A percentile compares a stretch with the other conserved stretches of the same genome.
Evolutionary conservation across 1,284 basidiomycete species (phyloP).

Genomic region (Limonomyces culmigenus): DNA sequence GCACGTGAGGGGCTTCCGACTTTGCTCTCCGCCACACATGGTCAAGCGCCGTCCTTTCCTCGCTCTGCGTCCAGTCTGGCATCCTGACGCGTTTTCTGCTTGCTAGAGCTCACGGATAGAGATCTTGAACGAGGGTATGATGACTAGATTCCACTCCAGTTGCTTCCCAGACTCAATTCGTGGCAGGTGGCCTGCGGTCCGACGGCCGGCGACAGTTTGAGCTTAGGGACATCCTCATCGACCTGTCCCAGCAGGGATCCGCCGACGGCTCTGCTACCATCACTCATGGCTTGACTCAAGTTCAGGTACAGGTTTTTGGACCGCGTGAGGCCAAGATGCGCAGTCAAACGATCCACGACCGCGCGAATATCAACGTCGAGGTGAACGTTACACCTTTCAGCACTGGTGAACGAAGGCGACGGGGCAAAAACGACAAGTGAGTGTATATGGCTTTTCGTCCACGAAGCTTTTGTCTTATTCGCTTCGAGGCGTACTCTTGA

Average conservation of each 20-base stretch:
- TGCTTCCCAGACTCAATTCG: too few species aligned
- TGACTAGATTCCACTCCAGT: too few species aligned
- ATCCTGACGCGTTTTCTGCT: too few species aligned
- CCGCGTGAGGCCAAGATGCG: constrained; percentile 76
- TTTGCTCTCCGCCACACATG: too few species aligned
- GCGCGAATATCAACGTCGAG: constrained; percentile 76
- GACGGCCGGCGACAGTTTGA: constrained; percentile 87
- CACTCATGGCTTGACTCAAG: constrained; percentile 81
- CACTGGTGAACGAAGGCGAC: constrained; percentile 59
- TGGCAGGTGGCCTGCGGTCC: constrained; percentile 77
- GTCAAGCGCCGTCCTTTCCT: too few species aligned
- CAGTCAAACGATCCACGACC: constrained; percentile 63
- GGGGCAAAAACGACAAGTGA: constrained; percentile 78
- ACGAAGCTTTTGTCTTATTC: not conserved
- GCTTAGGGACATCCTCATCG: constrained; percentile 68
- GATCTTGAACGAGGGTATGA: too few species aligned
- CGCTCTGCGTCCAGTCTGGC: too few species aligned
- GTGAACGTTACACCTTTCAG: constrained; percentile 79
- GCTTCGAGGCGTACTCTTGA: constrained; percentile 68
- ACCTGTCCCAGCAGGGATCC: constrained; percentile 58
- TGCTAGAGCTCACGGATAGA: too few species aligned
- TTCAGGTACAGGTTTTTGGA: constrained; percentile 78
- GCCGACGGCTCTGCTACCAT: constrained; percentile 79
- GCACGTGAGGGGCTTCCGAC: too few species aligned
- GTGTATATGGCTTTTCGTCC: constrained; percentile 18